A percentile compares a stretch with the other conserved stretches of the same genome.
phyloP scores from a whole-genome alignment of 208 protist species.

The Giardia duodenalis region DNA sequence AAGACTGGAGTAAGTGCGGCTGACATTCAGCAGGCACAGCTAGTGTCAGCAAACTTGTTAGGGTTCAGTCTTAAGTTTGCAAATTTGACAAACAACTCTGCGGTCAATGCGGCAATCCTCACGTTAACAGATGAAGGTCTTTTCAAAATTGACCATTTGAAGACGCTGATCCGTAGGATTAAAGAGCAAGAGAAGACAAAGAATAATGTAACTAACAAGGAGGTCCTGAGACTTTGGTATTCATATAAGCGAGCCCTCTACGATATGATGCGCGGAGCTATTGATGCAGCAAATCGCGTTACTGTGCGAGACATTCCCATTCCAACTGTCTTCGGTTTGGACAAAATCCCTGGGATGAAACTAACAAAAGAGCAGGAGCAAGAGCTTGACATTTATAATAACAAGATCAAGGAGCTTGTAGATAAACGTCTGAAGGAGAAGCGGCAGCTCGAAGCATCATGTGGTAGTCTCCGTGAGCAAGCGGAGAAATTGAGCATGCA shows the following conservation, averaged over 20 bases:
- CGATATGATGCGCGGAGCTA: conserved; percentile 24
- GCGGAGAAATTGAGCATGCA: background rate
- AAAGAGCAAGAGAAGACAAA: background rate
- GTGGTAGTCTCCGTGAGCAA: background rate
- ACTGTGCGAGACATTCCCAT: conserved; percentile 16
- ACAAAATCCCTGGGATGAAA: background rate
- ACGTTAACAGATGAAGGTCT: conserved; percentile 7
- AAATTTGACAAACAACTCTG: background rate
- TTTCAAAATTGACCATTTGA: background rate
- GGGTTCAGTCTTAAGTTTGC: background rate
- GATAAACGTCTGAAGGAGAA: background rate
- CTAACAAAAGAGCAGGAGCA: conserved; percentile 15
- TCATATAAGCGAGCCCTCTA: conserved; percentile 23
- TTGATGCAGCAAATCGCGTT: conserved; percentile 10
- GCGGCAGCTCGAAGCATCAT: background rate
- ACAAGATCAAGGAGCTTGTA: background rate
- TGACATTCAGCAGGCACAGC: background rate
- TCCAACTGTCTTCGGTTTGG: background rate
- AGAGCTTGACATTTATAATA: background rate
- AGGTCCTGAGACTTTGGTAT: background rate
- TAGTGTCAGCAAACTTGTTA: background rate
- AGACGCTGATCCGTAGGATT: background rate
- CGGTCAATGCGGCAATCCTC: background rate
- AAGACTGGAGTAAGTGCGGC: background rate
- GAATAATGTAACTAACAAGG: background rate